Percentiles rank a stretch among this genome's conserved stretches.
These are phyloP conservation scores for Fusarium sambucinum DNA, from an alignment of 2,329 filamentous ascomycete species.

Conservation along the genomic window DNA sequence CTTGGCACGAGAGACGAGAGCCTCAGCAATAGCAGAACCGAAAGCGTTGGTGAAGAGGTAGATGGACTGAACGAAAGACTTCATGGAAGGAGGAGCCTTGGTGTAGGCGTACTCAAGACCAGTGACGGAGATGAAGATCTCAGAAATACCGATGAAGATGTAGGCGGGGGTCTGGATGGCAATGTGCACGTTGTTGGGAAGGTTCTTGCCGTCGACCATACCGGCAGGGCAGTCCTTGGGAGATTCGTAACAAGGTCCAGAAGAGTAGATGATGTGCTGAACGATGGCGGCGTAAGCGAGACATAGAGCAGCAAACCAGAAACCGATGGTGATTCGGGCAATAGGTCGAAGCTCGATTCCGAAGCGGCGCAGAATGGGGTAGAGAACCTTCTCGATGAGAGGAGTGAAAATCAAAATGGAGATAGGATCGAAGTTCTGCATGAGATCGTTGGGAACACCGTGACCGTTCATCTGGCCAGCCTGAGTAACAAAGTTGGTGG, in stretches of 20 bases:
- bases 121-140: slow-evolving; percentile 75
- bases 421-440: slow-evolving; percentile 76
- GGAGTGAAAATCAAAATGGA: slow-evolving; percentile 76
- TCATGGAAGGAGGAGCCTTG: slow-evolving; percentile 77
- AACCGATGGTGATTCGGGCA: slow-evolving; percentile 74
- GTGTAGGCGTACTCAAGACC: slow-evolving; percentile 80
- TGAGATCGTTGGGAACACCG: slow-evolving; percentile 76
- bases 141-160: slow-evolving; percentile 67
- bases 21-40: slow-evolving; percentile 70
- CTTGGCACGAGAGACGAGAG: slow-evolving; percentile 68
- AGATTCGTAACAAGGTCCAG: slow-evolving; percentile 63
- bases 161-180: slow-evolving; percentile 67
- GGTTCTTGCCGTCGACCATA: slow-evolving; percentile 48
- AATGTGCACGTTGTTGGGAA: slow-evolving; percentile 64
- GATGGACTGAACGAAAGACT: slow-evolving; percentile 70
- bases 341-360: slow-evolving; percentile 74
- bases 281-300: slow-evolving; percentile 71
- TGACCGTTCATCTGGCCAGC: slow-evolving; percentile 68
- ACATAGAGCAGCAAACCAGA: slow-evolving; percentile 64
- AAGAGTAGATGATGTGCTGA: slow-evolving; percentile 70
- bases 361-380: slow-evolving; percentile 68
- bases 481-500: slow-evolving; percentile 75
- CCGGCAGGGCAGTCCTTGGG: slow-evolving; percentile 56
- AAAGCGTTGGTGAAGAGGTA: slow-evolving; percentile 71
- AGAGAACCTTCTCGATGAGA: slow-evolving; percentile 70